These are phyloP conservation scores for Neurospora tetrasperma DNA, from an alignment of 495 filamentous ascomycete species.

Conservation along the genomic window DNA sequence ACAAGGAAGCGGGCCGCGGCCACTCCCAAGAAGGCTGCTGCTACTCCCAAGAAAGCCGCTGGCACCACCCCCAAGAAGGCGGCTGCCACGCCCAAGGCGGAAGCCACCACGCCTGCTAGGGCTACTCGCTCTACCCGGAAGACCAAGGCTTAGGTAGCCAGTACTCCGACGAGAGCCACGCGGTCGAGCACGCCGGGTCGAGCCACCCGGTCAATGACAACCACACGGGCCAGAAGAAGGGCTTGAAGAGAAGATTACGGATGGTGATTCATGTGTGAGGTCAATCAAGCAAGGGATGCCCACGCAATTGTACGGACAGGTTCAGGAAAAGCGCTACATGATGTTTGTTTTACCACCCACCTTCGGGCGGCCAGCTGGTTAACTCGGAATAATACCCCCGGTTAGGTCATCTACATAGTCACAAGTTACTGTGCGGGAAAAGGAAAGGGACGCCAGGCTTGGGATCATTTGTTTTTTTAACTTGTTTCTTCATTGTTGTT, in stretches of 20 bases:
- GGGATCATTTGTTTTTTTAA: not conserved
- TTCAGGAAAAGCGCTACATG: not conserved
- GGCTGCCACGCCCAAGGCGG: not conserved
- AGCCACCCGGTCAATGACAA: not conserved
- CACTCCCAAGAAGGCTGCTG: not conserved
- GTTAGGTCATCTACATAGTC: not conserved
- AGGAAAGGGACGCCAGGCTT: not conserved
- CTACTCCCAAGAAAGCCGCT: not conserved
- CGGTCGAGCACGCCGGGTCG: not conserved
- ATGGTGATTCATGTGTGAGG: not conserved
- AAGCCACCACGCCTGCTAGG: not conserved
- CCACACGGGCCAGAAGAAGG: not conserved
- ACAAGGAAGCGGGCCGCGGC: conserved; percentile 2
- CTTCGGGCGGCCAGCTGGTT: not conserved
- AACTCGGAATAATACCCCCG: not conserved
- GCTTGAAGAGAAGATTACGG: not conserved
- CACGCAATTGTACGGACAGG: not conserved
- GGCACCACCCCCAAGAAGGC: not conserved
- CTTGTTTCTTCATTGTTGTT: not conserved
- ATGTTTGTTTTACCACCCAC: not conserved
- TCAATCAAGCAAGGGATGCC: not conserved
- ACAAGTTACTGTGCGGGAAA: not conserved
- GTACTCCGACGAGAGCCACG: not conserved
- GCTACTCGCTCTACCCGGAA: not conserved
- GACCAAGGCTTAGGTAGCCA: conserved; percentile 1